These are phyloP conservation scores for Boletus smithii DNA, from an alignment of 1,284 basidiomycete genomes.

Conservation along the genomic window DNA sequence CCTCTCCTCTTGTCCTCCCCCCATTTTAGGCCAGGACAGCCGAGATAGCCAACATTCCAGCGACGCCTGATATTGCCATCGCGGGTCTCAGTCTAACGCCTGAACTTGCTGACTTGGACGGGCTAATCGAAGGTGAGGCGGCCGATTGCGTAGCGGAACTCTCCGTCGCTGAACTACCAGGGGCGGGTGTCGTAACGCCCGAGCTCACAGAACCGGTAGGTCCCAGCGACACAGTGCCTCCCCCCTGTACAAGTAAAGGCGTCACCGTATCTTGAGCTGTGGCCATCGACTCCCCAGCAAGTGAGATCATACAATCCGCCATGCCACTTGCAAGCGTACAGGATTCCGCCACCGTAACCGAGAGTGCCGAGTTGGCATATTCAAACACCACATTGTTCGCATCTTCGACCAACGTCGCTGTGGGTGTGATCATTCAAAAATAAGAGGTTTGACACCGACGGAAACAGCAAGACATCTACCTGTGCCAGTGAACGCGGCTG, in stretches of 20 bases:
- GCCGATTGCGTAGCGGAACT: not conserved
- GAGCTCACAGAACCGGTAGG: no score
- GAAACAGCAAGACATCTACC: no score
- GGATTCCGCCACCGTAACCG: slow-evolving; percentile 6
- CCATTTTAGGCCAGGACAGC: not conserved
- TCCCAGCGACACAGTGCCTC: slow-evolving; percentile 3
- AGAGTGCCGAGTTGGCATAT: slow-evolving; percentile 5
- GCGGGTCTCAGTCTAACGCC: not conserved
- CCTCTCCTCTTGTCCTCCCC: slow-evolving; percentile 4
- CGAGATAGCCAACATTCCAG: slow-evolving; percentile 1
- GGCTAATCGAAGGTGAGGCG: not conserved
- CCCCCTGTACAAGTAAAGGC: slow-evolving; percentile 12
- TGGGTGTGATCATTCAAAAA: no score
- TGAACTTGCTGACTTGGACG: not conserved
- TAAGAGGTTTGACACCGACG: no score
- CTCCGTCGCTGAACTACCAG: slow-evolving; percentile 3
- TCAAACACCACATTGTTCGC: slow-evolving; percentile 6
- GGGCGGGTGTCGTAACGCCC: not conserved
- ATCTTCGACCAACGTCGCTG: slow-evolving; percentile 11
- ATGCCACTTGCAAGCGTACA: slow-evolving; percentile 10
- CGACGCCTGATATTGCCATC: not conserved
- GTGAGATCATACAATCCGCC: slow-evolving; percentile 1
- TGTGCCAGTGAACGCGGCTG: slow-evolving; percentile 36
- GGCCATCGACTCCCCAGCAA: not conserved
- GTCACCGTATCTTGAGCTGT: not conserved